phyloP scores from a whole-genome alignment of 2,329 filamentous ascomycete genomes.

The Pezicula carpinea region DNA sequence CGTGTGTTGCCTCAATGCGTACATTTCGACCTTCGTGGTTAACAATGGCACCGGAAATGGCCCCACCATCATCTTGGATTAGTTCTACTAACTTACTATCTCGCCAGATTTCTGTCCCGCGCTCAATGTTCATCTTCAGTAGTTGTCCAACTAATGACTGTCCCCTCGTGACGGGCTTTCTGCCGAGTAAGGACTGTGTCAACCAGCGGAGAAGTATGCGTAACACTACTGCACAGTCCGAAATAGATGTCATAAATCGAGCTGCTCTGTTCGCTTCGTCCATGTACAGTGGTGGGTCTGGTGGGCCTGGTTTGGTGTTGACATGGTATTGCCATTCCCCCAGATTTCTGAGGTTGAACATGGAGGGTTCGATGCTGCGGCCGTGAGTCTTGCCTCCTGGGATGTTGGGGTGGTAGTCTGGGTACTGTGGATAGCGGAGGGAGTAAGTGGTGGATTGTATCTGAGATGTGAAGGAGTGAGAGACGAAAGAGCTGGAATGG shows the following conservation, averaged over 20 bases:
- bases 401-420: conserved; percentile 28
- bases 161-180: conserved; percentile 7
- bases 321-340: not conserved
- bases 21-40: conserved; percentile 17
- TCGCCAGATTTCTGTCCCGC: conserved; percentile 2
- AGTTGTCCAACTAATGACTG: conserved; percentile 5
- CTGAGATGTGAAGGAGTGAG: too few relatives aligned
- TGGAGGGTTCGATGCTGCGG: not conserved
- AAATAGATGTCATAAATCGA: not conserved
- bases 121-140: conserved; percentile 1
- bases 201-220: not conserved
- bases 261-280: not conserved
- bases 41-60: conserved; percentile 24
- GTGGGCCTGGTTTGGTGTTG: not conserved
- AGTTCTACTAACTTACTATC: conserved; percentile 1
- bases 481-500: too few relatives aligned
- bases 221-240: not conserved
- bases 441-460: too few relatives aligned
- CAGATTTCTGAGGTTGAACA: not conserved
- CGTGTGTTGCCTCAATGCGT: conserved; percentile 22
- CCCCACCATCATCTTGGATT: conserved; percentile 13
- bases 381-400: conserved; percentile 2
- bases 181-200: not conserved
- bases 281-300: not conserved
- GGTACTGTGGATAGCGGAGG: conserved; percentile 18